phyloP scores from a whole-genome alignment of 768 basidiomycete species.

The Phaeolepiota aurea region DNA sequence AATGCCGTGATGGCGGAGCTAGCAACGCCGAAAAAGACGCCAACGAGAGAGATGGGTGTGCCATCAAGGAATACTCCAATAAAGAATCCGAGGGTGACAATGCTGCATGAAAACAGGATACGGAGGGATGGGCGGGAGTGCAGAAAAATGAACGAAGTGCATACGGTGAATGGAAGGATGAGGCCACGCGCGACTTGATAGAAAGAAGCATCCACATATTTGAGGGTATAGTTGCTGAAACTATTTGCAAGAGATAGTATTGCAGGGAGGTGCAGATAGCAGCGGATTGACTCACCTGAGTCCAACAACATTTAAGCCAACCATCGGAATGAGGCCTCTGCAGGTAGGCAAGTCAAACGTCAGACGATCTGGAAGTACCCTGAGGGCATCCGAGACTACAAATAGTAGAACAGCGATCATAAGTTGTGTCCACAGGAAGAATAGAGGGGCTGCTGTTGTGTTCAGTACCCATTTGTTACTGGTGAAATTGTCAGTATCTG shows the following conservation, averaged over 20 bases:
- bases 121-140: constrained; percentile 66
- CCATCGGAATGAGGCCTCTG: constrained; percentile 70
- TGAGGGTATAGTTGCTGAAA: constrained; percentile 84
- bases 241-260: constrained; percentile 23
- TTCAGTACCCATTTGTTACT: constrained; percentile 93
- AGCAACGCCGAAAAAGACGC: constrained; percentile 74
- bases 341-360: constrained; percentile 55
- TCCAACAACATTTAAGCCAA: constrained; percentile 72
- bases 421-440: constrained; percentile 81
- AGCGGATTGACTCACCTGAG: constrained; percentile 47
- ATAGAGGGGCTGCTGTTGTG: constrained; percentile 64
- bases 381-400: constrained; percentile 48
- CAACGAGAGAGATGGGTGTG: constrained; percentile 46
- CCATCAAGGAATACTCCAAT: constrained; percentile 78
- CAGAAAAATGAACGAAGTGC: constrained; percentile 75
- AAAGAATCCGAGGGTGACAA: constrained; percentile 93
- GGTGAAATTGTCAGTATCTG: constrained; percentile 8
- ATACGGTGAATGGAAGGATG: constrained; percentile 88
- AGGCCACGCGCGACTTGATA: constrained; percentile 94
- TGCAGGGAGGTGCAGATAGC: not conserved
- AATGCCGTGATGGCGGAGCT: constrained; percentile 82
- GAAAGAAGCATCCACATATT: constrained; percentile 92
- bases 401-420: constrained; percentile 75
- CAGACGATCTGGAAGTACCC: constrained; percentile 60
- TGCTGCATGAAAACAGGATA: constrained; percentile 64